phyloP scores from a whole-genome alignment of 192 early-diverging fungal genomes.

The Chytriomyces sp. region DNA sequence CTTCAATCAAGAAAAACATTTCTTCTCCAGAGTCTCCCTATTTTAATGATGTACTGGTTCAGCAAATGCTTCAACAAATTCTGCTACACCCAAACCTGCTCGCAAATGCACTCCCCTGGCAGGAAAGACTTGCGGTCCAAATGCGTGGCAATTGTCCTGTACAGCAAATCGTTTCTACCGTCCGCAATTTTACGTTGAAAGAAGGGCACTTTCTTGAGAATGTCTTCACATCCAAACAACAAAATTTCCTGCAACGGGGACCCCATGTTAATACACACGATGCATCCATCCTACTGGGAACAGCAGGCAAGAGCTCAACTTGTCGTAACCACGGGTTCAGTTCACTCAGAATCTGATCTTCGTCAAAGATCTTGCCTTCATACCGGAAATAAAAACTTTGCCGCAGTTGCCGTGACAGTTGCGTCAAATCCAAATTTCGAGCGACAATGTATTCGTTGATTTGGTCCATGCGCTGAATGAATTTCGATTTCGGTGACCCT shows the following conservation, averaged over 20 bases:
- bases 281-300: too few species aligned
- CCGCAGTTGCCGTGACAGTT: slow-evolving; percentile 11
- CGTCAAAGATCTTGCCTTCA: slow-evolving; percentile 54
- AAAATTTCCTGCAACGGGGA: slow-evolving; percentile 17
- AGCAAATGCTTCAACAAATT: neutral
- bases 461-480: slow-evolving; percentile 53
- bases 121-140: slow-evolving; percentile 13
- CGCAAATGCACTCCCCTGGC: slow-evolving; percentile 5
- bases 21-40: slow-evolving; percentile 5
- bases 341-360: slow-evolving; percentile 46
- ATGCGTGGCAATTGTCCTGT: neutral
- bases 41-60: neutral
- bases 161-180: slow-evolving; percentile 17
- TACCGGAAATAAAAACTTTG: slow-evolving; percentile 53
- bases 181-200: slow-evolving; percentile 13
- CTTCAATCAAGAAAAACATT: slow-evolving; percentile 26
- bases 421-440: slow-evolving; percentile 35
- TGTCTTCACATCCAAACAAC: slow-evolving; percentile 13
- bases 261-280: neutral
- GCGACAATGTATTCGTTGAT: slow-evolving; percentile 53
- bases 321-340: slow-evolving; percentile 50
- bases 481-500: slow-evolving; percentile 44
- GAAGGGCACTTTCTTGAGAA: slow-evolving; percentile 18
- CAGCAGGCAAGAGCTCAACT: slow-evolving; percentile 13
- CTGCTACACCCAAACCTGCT: neutral